Evolutionary conservation across 176 grass and related monocot genomes (phyloP).

Genomic region (Carex littledalei): DNA sequence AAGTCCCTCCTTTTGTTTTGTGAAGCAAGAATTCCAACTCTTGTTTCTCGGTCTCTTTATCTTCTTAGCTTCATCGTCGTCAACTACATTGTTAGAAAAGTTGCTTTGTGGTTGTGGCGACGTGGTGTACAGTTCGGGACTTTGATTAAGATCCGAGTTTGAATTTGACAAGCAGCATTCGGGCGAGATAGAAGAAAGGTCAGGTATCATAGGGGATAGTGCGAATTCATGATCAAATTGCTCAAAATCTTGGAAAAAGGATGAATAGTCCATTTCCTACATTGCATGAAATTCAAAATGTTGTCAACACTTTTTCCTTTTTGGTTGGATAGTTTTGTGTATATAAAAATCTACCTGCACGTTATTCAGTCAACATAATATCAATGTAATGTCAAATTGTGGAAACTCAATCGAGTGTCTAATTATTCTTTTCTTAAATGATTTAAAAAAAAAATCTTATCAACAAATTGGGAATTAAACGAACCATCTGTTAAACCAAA

Average conservation of each 20-base stretch:
- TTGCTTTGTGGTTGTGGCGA: neutral
- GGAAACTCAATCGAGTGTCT: neutral
- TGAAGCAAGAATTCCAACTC: neutral
- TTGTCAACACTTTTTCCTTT: neutral
- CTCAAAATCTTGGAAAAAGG: slow-evolving; percentile 6
- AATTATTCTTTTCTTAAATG: neutral
- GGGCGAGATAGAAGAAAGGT: neutral
- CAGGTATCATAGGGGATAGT: neutral
- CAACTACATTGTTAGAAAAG: neutral
- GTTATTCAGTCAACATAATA: neutral
- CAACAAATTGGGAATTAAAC: neutral
- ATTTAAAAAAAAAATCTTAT: neutral
- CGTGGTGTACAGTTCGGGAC: neutral
- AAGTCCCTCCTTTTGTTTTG: neutral
- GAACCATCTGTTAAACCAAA: neutral
- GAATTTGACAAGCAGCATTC: slow-evolving; percentile 14
- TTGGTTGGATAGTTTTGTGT: neutral
- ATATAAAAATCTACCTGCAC: neutral
- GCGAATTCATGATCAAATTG: neutral
- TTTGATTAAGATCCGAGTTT: neutral
- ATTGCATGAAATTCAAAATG: neutral
- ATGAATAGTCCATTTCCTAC: slow-evolving; percentile 6
- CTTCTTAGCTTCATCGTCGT: neutral
- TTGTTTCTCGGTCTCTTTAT: neutral
- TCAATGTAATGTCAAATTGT: neutral